A percentile compares a stretch with the other conserved stretches of the same genome.
These are phyloP conservation scores for Gloeopeniophorella convolvens DNA, from an alignment of 768 basidiomycete species.

Conservation along the genomic window DNA sequence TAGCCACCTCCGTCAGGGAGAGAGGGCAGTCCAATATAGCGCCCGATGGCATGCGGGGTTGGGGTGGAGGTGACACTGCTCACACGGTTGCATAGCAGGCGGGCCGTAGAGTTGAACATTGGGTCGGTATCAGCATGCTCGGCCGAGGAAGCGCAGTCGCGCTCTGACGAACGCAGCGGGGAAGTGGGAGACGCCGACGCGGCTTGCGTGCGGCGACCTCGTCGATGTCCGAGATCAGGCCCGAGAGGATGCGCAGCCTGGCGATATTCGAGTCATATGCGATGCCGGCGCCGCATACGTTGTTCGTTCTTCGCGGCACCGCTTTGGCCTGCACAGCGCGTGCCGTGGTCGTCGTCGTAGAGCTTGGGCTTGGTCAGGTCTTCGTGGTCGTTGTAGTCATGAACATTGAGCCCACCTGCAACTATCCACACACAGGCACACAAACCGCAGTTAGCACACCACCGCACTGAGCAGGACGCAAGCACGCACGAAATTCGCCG, in stretches of 20 bases:
- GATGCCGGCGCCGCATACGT: slow-evolving; percentile 90
- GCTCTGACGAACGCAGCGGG: too few species aligned
- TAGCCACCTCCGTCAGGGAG: too few species aligned
- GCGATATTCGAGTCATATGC: slow-evolving; percentile 89
- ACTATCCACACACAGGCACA: slow-evolving; percentile 38
- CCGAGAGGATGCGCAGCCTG: slow-evolving; percentile 92
- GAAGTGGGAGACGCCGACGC: too few species aligned
- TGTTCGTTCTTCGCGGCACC: slow-evolving; percentile 90
- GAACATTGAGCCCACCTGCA: slow-evolving; percentile 78
- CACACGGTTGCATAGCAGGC: too few species aligned
- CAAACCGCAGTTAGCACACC: not conserved
- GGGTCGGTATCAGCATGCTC: too few species aligned
- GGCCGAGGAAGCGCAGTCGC: too few species aligned
- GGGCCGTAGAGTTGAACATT: too few species aligned
- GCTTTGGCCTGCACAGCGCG: slow-evolving; percentile 95
- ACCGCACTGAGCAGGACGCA: not conserved
- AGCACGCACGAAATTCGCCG: slow-evolving; percentile 81
- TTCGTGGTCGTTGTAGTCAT: slow-evolving; percentile 95
- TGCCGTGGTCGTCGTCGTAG: slow-evolving; percentile 92
- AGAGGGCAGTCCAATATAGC: too few species aligned
- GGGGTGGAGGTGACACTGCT: too few species aligned
- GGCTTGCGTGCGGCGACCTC: slow-evolving; percentile 95
- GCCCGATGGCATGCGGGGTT: too few species aligned
- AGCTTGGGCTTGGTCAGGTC: slow-evolving; percentile 81
- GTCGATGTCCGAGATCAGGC: slow-evolving; percentile 90